Evolutionary conservation across 805 yeast species (phyloP), one percentile per base, ranked within the genome.

Genomic region (Candida krabiensis): DNA sequence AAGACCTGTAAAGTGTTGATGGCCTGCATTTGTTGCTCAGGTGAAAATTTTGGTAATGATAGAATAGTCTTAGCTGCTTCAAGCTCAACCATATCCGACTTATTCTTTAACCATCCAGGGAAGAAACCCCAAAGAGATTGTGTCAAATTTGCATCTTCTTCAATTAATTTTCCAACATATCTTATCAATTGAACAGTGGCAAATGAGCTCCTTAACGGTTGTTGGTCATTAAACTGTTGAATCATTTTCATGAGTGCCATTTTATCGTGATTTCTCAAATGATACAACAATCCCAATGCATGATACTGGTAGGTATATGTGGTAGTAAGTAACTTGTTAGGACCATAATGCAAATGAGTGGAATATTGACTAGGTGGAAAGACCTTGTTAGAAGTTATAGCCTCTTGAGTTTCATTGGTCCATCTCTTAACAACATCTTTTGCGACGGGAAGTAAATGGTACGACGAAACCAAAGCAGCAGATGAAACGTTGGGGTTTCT

Each of bases 181-280:
- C 96, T 80, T 44, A 90, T 86, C 59, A 90, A 73, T 69, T 91
- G 88, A 44, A 87, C 81, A 40, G 83, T 75, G 4, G 97, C 96
- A 58, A 89, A 72, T 24, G 96, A 86, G 56, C 80, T 85, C 54
- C 81, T 83, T 56, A 93, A 69, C 2, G 79, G 58, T 17, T 77
- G 69, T 40, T 77, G 80, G 32, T 71, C 64, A 28, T 70, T 71
- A 53, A 86, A 79, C 43, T 87, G 86, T 54, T 89, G 87, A 54
- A 90, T 83, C 70, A 93, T 71, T 64, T 91, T 91, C 75, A 87
- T 77, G 54, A 93, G 70, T 2, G 97, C 96, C 91, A 93, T 88
- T 53, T 85, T 83, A 60, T 93, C 99, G 61, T 85, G 95, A 55
- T 83, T 83, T 61, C 95, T 80, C 63, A 93, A 74, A 52, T 86